Evolutionary conservation across 2,329 filamentous ascomycete species (phyloP).

Genomic region (Colletotrichum scovillei): DNA sequence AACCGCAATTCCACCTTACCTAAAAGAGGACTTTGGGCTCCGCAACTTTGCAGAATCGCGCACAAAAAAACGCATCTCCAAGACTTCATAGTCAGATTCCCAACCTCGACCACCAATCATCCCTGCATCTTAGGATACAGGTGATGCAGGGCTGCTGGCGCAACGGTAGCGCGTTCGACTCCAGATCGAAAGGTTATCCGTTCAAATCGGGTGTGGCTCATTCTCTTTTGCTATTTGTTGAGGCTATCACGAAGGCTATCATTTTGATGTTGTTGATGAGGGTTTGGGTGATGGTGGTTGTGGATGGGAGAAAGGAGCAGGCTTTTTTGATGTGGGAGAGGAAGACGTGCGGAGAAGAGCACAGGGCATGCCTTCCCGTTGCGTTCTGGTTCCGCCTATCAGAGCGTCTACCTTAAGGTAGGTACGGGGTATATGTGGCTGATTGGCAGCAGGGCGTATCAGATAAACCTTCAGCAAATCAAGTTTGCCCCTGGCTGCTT

Average conservation of each 20-base stretch:
- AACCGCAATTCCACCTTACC: not conserved
- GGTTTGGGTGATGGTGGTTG: not conserved
- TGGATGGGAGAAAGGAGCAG: not conserved
- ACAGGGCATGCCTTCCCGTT: not conserved
- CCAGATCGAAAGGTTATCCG: conserved; percentile 17
- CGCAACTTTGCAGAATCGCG: not conserved
- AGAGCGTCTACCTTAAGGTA: too few species aligned
- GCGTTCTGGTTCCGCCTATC: not conserved
- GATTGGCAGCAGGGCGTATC: not conserved
- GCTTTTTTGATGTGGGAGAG: not conserved
- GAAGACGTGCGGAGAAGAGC: not conserved
- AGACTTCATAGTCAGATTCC: not conserved
- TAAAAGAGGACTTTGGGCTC: not conserved
- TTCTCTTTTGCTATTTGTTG: not conserved
- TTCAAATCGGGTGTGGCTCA: conserved; percentile 13
- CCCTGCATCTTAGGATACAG: not conserved
- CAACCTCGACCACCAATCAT: not conserved
- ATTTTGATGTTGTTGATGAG: not conserved
- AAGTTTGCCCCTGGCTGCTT: not conserved
- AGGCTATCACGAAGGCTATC: not conserved
- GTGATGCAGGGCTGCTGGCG: not conserved
- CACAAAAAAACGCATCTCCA: not conserved
- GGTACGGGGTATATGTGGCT: too few species aligned
- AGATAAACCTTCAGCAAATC: not conserved
- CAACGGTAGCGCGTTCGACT: conserved; percentile 12